Percentiles rank a stretch among this genome's conserved stretches.
Evolutionary conservation across 805 yeast species (phyloP).

Genomic region (Saturnispora sekii): DNA sequence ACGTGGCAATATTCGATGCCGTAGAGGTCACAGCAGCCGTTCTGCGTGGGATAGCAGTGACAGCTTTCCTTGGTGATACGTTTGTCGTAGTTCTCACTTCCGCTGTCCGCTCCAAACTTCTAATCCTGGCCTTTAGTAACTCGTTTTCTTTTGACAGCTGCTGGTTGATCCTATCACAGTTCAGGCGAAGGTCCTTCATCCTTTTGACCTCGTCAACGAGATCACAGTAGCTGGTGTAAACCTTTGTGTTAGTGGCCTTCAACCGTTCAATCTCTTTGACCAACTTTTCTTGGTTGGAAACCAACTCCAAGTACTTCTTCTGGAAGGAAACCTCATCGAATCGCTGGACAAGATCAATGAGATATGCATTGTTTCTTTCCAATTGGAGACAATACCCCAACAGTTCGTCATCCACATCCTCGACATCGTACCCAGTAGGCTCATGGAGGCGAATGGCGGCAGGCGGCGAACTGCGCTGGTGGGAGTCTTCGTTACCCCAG

Average conservation of each 20-base stretch:
- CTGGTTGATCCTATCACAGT: neutral
- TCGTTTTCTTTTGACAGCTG: neutral
- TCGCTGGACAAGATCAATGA: slow-evolving; percentile 12
- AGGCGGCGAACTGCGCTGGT: neutral
- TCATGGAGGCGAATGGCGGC: neutral
- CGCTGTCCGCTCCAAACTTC: neutral
- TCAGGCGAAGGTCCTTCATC: neutral
- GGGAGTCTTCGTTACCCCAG: slow-evolving; percentile 4
- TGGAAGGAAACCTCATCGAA: slow-evolving; percentile 17
- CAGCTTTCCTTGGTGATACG: no score
- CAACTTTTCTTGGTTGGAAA: slow-evolving; percentile 1
- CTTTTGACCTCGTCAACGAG: slow-evolving; percentile 13
- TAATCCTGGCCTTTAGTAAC: neutral
- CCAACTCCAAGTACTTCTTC: slow-evolving; percentile 10
- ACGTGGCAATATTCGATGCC: no score
- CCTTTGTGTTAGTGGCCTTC: slow-evolving; percentile 17
- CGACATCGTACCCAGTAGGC: neutral
- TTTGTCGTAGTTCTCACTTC: no score
- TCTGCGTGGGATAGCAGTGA: no score
- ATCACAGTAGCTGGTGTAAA: slow-evolving; percentile 20
- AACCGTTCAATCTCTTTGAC: slow-evolving; percentile 16
- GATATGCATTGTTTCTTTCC: slow-evolving; percentile 14
- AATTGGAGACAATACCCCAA: slow-evolving; percentile 11
- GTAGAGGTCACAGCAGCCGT: no score
- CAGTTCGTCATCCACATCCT: slow-evolving; percentile 7